phyloP scores from a whole-genome alignment of 768 basidiomycete species.

The Termitomyces sp. region DNA sequence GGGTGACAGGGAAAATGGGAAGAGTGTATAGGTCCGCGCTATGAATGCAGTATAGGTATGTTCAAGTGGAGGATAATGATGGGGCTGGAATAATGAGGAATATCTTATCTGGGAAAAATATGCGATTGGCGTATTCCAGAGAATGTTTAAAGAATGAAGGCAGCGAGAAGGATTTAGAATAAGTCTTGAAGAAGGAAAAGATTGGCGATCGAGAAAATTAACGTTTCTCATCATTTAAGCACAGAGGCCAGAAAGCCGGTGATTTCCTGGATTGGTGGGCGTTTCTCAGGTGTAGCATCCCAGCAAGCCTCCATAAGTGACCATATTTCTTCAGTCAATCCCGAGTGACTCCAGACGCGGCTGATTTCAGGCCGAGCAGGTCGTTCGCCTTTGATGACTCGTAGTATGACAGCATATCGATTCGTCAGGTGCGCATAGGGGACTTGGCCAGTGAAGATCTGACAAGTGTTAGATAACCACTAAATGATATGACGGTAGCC shows the following conservation, averaged over 20 bases:
- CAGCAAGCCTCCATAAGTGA: not conserved
- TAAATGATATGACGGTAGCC: not conserved
- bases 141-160: not conserved
- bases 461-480: not conserved
- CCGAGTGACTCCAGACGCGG: not conserved
- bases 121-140: not conserved
- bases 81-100: not conserved
- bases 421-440: not conserved
- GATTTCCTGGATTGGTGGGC: not conserved
- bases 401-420: not conserved
- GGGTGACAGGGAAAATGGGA: no score
- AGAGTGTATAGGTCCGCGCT: not conserved
- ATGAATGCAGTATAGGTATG: not conserved
- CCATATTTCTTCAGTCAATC: not conserved
- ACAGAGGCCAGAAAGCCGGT: not conserved
- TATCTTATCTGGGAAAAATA: not conserved
- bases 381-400: not conserved
- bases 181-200: not conserved
- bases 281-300: not conserved
- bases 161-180: not conserved
- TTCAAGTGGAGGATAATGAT: not conserved
- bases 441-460: not conserved
- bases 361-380: not conserved
- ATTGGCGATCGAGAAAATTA: not conserved
- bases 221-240: not conserved